Percentiles rank a stretch among this genome's conserved stretches.
Evolutionary conservation across 1,284 basidiomycete genomes (phyloP).

Genomic region (Pseudozyma sp.): DNA sequence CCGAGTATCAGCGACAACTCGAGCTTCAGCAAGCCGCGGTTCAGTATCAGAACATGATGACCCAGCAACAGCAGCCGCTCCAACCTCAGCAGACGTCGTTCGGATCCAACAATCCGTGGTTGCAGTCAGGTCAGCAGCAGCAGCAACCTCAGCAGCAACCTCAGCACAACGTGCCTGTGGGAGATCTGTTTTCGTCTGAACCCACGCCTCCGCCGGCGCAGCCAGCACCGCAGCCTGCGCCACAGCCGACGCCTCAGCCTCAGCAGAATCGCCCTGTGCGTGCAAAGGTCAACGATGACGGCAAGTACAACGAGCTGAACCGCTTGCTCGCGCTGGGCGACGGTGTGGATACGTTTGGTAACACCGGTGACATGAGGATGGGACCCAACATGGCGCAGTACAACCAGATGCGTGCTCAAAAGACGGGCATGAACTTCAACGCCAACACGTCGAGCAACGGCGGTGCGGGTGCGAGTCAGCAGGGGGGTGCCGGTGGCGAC

Average conservation of each 20-base stretch:
- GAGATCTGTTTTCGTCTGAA: conserved; percentile 55
- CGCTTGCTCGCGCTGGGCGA: conserved; percentile 65
- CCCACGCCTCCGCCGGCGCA: conserved; percentile 41
- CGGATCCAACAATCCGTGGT: conserved; percentile 91
- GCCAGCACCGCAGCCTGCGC: conserved; percentile 18
- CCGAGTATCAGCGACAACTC: conserved; percentile 69
- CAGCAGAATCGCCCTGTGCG: conserved; percentile 37
- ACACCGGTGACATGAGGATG: conserved; percentile 66
- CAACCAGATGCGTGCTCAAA: conserved; percentile 51
- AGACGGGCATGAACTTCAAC: conserved; percentile 53
- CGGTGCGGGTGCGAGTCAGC: conserved; percentile 14
- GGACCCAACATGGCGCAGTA: conserved; percentile 52
- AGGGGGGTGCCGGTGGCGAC: conserved; percentile 18
- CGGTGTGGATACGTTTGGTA: conserved; percentile 67
- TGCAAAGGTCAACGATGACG: conserved; percentile 47
- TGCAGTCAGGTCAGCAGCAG: conserved; percentile 47
- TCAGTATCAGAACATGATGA: conserved; percentile 70
- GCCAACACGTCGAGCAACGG: conserved; percentile 29
- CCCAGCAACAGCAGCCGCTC: conserved; percentile 65
- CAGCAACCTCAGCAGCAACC: conserved; percentile 37
- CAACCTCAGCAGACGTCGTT: conserved; percentile 74
- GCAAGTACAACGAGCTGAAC: conserved; percentile 62
- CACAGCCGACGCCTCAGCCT: conserved; percentile 21
- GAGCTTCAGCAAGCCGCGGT: conserved; percentile 68
- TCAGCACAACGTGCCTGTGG: conserved; percentile 58